A percentile compares a stretch with the other conserved stretches of the same genome.
Conservation (phyloP, 148 eudicot genomes). For the Beta vulgaris region DNA sequence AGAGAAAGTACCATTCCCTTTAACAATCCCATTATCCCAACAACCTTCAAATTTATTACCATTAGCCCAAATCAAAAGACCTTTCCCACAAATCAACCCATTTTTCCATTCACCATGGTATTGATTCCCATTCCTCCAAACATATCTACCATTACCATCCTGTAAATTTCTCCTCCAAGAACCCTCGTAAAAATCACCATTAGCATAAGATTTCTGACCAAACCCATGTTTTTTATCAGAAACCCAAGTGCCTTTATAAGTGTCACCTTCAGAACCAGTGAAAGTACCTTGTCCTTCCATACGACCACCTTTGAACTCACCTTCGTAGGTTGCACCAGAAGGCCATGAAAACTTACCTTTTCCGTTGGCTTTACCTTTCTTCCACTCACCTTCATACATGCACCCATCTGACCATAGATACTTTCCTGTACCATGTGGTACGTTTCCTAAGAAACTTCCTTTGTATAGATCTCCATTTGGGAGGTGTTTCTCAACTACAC, state of each 20-base stretch:
- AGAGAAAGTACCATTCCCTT: constrained; percentile 54
- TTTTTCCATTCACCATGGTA: constrained; percentile 68
- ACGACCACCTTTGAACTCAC: constrained; percentile 74
- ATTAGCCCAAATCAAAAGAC: constrained; percentile 58
- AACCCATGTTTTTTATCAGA: constrained; percentile 62
- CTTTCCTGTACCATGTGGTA: constrained; percentile 79
- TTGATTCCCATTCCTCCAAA: constrained; percentile 79
- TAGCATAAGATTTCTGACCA: constrained; percentile 64
- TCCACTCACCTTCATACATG: constrained; percentile 96
- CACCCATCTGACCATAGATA: constrained; percentile 93
- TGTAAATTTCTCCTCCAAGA: constrained; percentile 57
- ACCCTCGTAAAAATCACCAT: constrained; percentile 80
- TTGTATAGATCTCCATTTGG: constrained; percentile 87
- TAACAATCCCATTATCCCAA: constrained; percentile 70
- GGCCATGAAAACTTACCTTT: constrained; percentile 97
- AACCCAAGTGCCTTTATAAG: constrained; percentile 62
- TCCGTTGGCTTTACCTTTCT: constrained; percentile 75
- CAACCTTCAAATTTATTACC: constrained; percentile 58
- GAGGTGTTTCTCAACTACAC: constrained; percentile 42
- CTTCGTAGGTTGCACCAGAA: constrained; percentile 81
- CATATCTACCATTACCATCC: constrained; percentile 70
- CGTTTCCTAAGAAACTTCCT: constrained; percentile 57
- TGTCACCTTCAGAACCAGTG: constrained; percentile 72
- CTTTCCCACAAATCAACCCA: constrained; percentile 67
- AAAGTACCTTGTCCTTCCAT: constrained; percentile 83